A percentile compares a stretch with the other conserved stretches of the same genome.
Evolutionary conservation across 1,284 basidiomycete species (phyloP).

Genomic region (Fomitopsis schrenkii): DNA sequence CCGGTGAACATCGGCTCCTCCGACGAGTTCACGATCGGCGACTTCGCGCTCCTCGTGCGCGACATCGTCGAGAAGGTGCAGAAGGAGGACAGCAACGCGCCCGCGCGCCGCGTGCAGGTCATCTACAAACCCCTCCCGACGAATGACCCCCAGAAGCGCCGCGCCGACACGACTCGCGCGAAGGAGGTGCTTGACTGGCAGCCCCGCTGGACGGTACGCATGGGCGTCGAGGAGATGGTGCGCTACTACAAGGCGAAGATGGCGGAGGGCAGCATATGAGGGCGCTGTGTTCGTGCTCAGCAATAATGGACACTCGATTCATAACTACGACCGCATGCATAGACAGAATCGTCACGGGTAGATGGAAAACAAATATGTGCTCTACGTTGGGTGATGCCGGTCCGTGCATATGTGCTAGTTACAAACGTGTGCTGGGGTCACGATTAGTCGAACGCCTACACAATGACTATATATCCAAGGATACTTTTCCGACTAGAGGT

Average conservation of each 20-base stretch:
- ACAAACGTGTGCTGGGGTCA: neutral
- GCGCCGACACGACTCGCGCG: conserved; percentile 90
- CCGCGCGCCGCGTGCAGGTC: conserved; percentile 61
- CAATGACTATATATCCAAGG: conserved; percentile 5
- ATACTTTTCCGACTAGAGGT: conserved; percentile 4
- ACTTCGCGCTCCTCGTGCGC: conserved; percentile 85
- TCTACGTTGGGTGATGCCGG: conserved; percentile 1
- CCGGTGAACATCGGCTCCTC: conserved; percentile 94
- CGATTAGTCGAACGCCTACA: conserved; percentile 3
- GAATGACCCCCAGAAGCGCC: conserved; percentile 93
- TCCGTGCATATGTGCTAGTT: neutral
- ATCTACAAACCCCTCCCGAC: conserved; percentile 83
- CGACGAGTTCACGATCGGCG: conserved; percentile 92
- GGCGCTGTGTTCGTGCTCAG: neutral
- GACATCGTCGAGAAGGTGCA: conserved; percentile 90
- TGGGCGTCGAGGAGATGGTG: conserved; percentile 94
- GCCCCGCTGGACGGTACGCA: conserved; percentile 86
- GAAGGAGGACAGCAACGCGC: conserved; percentile 68
- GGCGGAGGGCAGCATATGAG: conserved; percentile 71
- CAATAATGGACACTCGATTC: neutral
- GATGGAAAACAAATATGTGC: neutral
- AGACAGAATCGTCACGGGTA: neutral
- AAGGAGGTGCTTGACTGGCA: conserved; percentile 87
- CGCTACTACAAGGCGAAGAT: conserved; percentile 87
- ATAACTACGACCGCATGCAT: neutral